These are phyloP conservation scores for Nigrospora sphaerica DNA, from an alignment of 2,329 filamentous ascomycete species.

Conservation along the genomic window DNA sequence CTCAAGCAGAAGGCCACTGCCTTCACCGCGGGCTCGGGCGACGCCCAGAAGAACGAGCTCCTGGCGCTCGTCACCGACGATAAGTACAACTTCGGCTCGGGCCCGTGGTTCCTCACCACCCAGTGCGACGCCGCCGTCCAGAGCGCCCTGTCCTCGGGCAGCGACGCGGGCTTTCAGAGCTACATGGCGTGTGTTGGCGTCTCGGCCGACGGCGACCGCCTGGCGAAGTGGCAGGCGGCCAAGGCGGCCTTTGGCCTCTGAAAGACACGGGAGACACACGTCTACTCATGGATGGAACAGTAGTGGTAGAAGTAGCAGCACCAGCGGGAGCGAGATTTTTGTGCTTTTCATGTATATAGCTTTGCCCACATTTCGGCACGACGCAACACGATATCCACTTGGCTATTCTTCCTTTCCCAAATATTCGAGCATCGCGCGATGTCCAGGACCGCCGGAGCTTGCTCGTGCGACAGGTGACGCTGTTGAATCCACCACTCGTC, in stretches of 20 bases:
- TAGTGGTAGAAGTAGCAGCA: no score
- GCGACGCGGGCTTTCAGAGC: constrained; percentile 31
- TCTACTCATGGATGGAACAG: no score
- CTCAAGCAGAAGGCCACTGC: constrained; percentile 24
- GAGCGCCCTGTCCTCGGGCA: constrained; percentile 23
- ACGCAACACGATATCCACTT: no score
- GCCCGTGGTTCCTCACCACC: constrained; percentile 41
- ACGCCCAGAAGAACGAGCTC: constrained; percentile 29
- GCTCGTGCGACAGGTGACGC: no score
- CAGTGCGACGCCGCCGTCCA: constrained; percentile 31
- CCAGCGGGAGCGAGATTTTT: no score
- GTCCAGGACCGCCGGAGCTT: no score
- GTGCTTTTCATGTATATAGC: no score
- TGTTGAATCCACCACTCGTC: no score
- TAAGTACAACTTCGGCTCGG: constrained; percentile 46
- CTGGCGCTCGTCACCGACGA: constrained; percentile 38
- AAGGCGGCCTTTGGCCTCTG: constrained; percentile 38
- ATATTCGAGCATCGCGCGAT: no score
- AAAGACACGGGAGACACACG: no score
- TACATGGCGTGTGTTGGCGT: constrained; percentile 44
- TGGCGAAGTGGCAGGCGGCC: constrained; percentile 34
- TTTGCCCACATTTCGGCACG: no score
- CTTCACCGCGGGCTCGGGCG: constrained; percentile 14
- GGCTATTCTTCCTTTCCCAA: no score
- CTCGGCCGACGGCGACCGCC: constrained; percentile 20